Evolutionary conservation across 2,329 filamentous ascomycete species (phyloP).

Genomic region (Amylocarpus encephaloides): DNA sequence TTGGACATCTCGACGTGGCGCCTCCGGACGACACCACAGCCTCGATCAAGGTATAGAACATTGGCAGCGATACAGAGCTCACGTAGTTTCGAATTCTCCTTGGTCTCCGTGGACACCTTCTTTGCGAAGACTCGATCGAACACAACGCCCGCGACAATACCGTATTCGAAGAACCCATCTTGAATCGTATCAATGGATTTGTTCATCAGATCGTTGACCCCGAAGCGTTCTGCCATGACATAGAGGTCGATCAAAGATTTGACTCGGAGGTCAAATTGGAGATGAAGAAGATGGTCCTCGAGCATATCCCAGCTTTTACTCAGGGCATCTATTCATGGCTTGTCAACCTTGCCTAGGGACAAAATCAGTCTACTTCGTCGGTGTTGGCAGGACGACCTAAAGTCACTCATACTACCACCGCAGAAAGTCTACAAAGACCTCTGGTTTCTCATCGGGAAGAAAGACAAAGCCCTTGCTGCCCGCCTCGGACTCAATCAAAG

Average conservation of each 20-base stretch:
- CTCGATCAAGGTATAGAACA: constrained; percentile 16
- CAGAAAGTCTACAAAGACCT: constrained; percentile 11
- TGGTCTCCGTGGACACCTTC: constrained; percentile 8
- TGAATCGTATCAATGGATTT: constrained; percentile 18
- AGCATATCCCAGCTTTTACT: neutral
- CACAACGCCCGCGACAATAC: constrained; percentile 13
- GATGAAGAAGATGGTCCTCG: constrained; percentile 5
- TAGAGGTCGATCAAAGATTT: constrained; percentile 14
- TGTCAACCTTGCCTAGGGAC: neutral
- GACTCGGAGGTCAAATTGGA: constrained; percentile 8
- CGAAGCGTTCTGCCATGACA: constrained; percentile 13
- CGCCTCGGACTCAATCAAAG: constrained; percentile 2
- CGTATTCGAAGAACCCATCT: constrained; percentile 15
- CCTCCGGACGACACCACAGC: constrained; percentile 11
- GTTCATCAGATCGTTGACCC: constrained; percentile 14
- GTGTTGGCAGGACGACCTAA: neutral
- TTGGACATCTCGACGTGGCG: constrained; percentile 12
- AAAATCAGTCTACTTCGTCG: constrained; percentile 4
- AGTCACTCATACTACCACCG: constrained; percentile 13
- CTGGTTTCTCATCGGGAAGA: constrained; percentile 9
- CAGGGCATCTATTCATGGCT: neutral
- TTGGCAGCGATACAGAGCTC: constrained; percentile 16
- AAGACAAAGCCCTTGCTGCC: constrained; percentile 9
- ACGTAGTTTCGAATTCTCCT: constrained; percentile 14
- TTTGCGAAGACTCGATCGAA: too few species aligned